Base-by-base conservation (phyloP, 176 grass and related monocot species). In the Paspalum notatum region DNA sequence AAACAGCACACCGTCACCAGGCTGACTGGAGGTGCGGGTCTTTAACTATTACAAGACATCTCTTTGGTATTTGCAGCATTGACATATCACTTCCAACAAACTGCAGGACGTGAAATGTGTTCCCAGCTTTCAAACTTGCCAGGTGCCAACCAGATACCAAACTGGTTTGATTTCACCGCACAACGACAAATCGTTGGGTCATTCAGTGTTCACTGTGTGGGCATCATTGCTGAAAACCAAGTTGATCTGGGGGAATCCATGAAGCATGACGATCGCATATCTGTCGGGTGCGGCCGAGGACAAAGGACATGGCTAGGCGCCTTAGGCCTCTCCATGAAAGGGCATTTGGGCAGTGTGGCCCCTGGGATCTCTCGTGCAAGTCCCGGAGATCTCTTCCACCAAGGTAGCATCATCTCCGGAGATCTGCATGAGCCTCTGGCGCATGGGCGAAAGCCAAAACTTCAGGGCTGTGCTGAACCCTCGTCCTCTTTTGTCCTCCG, bases 371-470 rank as follows among this genome's bases (percentile, higher is more conserved):
- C 32, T 59, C 11, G 71, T 60, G 60, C 21, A 66, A 62, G 54
- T 68, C 42, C 54, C 78, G 18, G 83, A 80, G 83, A 89, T 80
- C 80, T 82, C 75, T 56, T 85, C 64, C 55, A 37, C 26, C 70
- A 76, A 37, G 55, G 32, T 71, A 72, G 71, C 79, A 85, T 88
- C 79, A 82, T 88, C 59, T 75, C 27, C 56, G 88, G 85, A 82
- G 77, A 94, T 94, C 88, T 77, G 44, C 60, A n/a, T 26, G 69
- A 81, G 47, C 67, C 88, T 80, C 74, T 80, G 68, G 78, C 71
- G 85, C 69, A 42, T 66, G 78, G 62, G 25, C 78, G 66, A 91
- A 91, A 83, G 85, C 85, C 88, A 82, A 82, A 85, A 77, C 77
- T 87, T 82, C 5, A 82, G 87, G 84, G 73, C 72, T 58, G 13